A percentile compares a stretch with the other conserved stretches of the same genome.
Evolutionary conservation across 225 moss, liverwort and hornwort genomes (phyloP).

Genomic region (Bryoerythrophyllum caledonicum): DNA sequence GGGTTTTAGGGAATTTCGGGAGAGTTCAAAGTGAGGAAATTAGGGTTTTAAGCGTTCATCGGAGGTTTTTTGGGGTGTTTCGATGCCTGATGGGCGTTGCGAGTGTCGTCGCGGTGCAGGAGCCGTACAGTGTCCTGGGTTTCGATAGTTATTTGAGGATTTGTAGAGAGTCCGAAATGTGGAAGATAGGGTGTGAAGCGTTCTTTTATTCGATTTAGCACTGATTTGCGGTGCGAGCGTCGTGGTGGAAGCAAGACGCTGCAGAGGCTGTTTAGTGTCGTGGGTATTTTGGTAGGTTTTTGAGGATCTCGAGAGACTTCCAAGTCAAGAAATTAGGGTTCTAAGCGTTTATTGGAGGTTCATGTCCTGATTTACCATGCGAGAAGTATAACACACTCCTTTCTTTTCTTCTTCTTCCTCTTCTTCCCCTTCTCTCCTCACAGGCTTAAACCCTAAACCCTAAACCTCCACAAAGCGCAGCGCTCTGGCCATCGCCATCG

Average conservation of each 20-base stretch:
- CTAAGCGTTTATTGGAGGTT: no score
- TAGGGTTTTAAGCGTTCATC: background rate
- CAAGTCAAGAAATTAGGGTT: background rate
- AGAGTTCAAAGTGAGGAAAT: background rate
- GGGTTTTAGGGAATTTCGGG: background rate
- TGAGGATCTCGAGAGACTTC: background rate
- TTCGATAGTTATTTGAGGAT: background rate
- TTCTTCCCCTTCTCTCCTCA: no score
- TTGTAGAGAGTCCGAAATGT: background rate
- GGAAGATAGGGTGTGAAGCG: background rate
- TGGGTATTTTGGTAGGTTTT: background rate
- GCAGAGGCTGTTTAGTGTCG: background rate
- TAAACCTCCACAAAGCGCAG: background rate
- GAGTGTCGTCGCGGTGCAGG: conserved; percentile 1
- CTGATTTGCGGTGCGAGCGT: background rate
- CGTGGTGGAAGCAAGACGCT: background rate
- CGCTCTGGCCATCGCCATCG: background rate
- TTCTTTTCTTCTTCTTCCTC: no score
- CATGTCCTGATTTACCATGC: no score
- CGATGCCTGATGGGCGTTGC: background rate
- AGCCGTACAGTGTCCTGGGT: background rate
- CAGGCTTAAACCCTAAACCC: background rate
- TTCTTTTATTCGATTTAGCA: no score
- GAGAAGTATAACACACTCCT: no score
- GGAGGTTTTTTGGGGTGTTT: background rate